These are phyloP conservation scores for Colletotrichum lini DNA, from an alignment of 2,329 filamentous ascomycete species.

Conservation along the genomic window DNA sequence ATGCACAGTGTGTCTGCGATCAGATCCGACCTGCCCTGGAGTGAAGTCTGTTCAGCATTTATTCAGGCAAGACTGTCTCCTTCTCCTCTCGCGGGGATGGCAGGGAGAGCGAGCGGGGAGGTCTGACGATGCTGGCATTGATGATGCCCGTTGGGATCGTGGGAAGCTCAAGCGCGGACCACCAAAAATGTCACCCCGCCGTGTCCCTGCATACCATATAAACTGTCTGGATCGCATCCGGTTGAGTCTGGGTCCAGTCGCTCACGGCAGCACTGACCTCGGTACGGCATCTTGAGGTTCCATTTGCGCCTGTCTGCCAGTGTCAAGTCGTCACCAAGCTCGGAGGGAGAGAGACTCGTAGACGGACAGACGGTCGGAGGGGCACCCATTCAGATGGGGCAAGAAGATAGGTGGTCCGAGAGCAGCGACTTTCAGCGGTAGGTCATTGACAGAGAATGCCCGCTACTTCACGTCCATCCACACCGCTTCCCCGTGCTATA, in stretches of 20 bases:
- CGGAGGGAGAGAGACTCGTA: not conserved
- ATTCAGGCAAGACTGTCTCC: not conserved
- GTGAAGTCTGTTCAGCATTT: not conserved
- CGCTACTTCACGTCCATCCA: too few species aligned
- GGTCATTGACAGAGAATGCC: too few species aligned
- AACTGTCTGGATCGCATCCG: constrained; percentile 15
- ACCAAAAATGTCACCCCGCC: constrained; percentile 8
- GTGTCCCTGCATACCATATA: constrained; percentile 24
- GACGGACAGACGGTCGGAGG: constrained; percentile 2
- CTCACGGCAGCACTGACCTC: constrained; percentile 15
- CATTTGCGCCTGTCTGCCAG: constrained; percentile 12
- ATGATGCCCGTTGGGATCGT: not conserved
- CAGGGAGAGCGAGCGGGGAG: too few species aligned
- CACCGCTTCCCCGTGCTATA: not conserved
- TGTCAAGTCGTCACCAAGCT: not conserved
- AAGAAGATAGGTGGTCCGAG: constrained; percentile 19
- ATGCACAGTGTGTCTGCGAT: constrained; percentile 21
- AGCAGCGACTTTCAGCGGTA: not conserved
- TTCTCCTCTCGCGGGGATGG: not conserved
- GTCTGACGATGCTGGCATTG: not conserved
- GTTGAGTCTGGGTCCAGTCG: constrained; percentile 26
- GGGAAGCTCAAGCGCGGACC: not conserved
- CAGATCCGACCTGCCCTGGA: not conserved
- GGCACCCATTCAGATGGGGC: too few species aligned
- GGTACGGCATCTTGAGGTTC: constrained; percentile 19